Conservation (phyloP, 371 early-diverging fungal genomes). For the Lichtheimia ramosa region DNA sequence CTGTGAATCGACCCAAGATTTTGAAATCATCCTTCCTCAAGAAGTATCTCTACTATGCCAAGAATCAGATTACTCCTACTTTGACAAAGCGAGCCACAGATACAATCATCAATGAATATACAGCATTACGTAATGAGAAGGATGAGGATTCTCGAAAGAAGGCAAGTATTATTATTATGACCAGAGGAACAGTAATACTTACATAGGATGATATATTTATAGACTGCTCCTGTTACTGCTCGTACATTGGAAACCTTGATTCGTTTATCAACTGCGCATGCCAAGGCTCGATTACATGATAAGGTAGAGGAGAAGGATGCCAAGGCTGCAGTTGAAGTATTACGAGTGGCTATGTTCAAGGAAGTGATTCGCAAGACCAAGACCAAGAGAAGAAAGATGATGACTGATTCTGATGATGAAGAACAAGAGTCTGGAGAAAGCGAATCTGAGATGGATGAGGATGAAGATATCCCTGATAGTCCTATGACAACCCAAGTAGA, state of each 20-base stretch:
- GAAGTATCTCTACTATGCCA: constrained; percentile 87
- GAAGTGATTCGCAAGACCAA: constrained; percentile 68
- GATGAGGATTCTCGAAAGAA: constrained; percentile 62
- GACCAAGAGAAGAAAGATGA: constrained; percentile 50
- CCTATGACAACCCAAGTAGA: neutral
- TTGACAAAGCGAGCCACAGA: constrained; percentile 76
- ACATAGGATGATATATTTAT: neutral
- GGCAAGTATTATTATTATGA: constrained; percentile 17
- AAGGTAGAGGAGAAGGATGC: constrained; percentile 88
- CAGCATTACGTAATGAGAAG: constrained; percentile 68
- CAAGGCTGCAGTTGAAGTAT: constrained; percentile 79
- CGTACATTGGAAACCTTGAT: constrained; percentile 99
- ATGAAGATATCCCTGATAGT: neutral
- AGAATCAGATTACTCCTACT: constrained; percentile 68
- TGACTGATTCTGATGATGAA: constrained; percentile 32
- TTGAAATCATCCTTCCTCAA: constrained; percentile 78
- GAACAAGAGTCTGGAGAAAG: constrained; percentile 16
- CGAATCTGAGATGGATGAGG: constrained; percentile 23
- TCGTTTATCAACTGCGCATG: constrained; percentile 98
- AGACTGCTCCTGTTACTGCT: constrained; percentile 91
- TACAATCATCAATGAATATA: constrained; percentile 78
- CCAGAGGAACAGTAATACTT: neutral
- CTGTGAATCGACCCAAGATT: constrained; percentile 47
- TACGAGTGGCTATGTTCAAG: constrained; percentile 92
- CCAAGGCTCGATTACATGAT: constrained; percentile 90